These are phyloP conservation scores for Alternaria atra DNA, from an alignment of 2,329 filamentous ascomycete genomes.

Conservation along the genomic window DNA sequence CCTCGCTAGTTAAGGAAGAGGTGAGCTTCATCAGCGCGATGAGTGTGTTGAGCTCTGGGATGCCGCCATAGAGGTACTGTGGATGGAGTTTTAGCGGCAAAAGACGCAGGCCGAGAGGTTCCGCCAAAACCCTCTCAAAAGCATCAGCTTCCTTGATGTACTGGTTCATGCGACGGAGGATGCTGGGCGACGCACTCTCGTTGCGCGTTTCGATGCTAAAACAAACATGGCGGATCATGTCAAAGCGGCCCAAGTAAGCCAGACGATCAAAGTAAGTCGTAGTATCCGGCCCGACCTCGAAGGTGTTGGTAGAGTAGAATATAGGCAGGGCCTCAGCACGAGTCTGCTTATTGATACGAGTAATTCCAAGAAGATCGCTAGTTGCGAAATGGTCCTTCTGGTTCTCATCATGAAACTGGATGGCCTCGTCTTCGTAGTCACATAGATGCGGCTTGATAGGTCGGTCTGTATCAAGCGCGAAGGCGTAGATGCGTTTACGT, in stretches of 20 bases:
- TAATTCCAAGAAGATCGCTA: conserved; percentile 16
- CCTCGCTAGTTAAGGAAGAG: conserved; percentile 1
- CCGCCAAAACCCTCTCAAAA: conserved; percentile 8
- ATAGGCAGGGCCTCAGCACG: conserved; percentile 25
- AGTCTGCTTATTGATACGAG: conserved; percentile 23
- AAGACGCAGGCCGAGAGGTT: neutral
- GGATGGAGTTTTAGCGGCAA: conserved; percentile 1
- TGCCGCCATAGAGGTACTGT: conserved; percentile 13
- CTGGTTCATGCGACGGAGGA: conserved; percentile 18
- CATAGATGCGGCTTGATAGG: conserved; percentile 29
- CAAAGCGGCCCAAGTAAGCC: conserved; percentile 26
- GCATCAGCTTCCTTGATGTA: conserved; percentile 19
- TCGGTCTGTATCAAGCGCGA: conserved; percentile 12
- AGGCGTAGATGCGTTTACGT: conserved; percentile 25
- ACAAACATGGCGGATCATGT: conserved; percentile 28
- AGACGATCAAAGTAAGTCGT: conserved; percentile 31
- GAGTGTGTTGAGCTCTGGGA: conserved; percentile 16
- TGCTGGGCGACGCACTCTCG: neutral
- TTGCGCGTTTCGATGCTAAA: conserved; percentile 18
- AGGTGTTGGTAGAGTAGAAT: conserved; percentile 35
- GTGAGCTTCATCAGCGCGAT: conserved; percentile 27
- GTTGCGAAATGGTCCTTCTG: conserved; percentile 16
- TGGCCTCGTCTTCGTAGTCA: neutral
- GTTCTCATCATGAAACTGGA: conserved; percentile 32
- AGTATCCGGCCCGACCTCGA: conserved; percentile 22